Evolutionary conservation across 1,139 yeast genomes (phyloP).

Genomic region (Candida glucosophila): DNA sequence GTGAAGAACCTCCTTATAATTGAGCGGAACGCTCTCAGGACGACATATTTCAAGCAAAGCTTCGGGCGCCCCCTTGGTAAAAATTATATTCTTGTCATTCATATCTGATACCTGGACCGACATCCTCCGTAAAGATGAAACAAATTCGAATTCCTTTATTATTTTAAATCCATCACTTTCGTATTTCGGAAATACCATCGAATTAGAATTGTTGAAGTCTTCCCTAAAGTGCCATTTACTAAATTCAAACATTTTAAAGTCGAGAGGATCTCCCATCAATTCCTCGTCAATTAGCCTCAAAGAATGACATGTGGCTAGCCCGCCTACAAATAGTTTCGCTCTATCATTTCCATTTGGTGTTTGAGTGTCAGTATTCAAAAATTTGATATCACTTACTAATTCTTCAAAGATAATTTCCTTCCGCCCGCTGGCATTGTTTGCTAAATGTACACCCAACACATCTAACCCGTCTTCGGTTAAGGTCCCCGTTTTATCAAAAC

Average conservation of each 20-base stretch:
- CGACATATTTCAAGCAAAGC: constrained; percentile 77
- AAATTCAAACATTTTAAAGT: constrained; percentile 85
- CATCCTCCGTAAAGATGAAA: constrained; percentile 83
- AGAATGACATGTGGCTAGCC: constrained; percentile 85
- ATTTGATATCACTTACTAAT: constrained; percentile 18
- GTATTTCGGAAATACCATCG: constrained; percentile 17
- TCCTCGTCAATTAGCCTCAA: constrained; percentile 71
- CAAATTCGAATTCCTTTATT: constrained; percentile 72
- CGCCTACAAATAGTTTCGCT: constrained; percentile 37
- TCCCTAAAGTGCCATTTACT: no score
- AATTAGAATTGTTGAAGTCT: no score
- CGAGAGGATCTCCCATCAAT: constrained; percentile 87
- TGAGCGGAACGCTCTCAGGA: constrained; percentile 59
- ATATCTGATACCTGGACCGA: constrained; percentile 57
- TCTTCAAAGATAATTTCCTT: constrained; percentile 46
- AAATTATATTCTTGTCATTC: constrained; percentile 34
- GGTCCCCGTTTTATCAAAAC: constrained; percentile 97
- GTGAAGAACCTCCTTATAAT: constrained; percentile 67
- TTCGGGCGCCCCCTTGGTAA: constrained; percentile 96
- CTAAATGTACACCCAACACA: constrained; percentile 76
- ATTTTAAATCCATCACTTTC: constrained; percentile 41
- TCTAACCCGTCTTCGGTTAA: constrained; percentile 95
- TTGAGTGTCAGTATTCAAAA: constrained; percentile 9
- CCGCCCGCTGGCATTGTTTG: constrained; percentile 42
- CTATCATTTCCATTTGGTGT: constrained; percentile 16